These are phyloP conservation scores for Linum usitatissimum DNA, from an alignment of 345 rosid species.

Conservation along the genomic window DNA sequence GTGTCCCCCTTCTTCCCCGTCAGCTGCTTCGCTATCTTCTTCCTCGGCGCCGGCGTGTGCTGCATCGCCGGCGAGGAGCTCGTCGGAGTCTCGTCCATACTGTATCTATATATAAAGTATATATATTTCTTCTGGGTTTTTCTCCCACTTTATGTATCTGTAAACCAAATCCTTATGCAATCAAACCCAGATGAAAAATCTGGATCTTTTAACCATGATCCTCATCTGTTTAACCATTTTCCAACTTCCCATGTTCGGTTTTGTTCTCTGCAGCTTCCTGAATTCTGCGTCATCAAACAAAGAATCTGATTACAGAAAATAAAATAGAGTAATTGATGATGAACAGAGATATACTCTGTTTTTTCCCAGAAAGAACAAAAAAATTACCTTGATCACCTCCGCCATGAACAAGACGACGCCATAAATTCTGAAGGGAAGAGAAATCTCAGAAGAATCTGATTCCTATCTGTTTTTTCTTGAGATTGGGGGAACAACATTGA, in stretches of 20 bases:
- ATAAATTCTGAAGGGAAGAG: background rate
- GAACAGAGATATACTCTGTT: too few relatives aligned
- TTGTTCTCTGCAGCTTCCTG: constrained; percentile 11
- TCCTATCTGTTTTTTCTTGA: too few relatives aligned
- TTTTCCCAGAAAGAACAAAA: too few relatives aligned
- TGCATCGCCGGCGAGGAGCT: constrained; percentile 10
- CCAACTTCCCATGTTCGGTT: constrained; percentile 15
- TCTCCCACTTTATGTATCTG: too few relatives aligned
- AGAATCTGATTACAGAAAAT: background rate
- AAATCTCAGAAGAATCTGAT: background rate
- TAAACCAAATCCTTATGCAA: too few relatives aligned
- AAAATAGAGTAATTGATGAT: too few relatives aligned
- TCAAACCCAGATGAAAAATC: constrained; percentile 26
- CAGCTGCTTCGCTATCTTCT: constrained; percentile 77
- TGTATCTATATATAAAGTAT: background rate
- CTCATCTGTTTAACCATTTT: background rate
- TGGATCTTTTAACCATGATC: constrained; percentile 11
- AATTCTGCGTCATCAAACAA: constrained; percentile 9
- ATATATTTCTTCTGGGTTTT: background rate
- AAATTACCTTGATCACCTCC: background rate
- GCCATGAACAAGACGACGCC: background rate
- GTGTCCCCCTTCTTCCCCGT: constrained; percentile 82
- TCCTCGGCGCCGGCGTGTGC: constrained; percentile 23
- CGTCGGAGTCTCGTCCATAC: constrained; percentile 19
- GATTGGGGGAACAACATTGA: background rate